Conservation (phyloP, 2,329 filamentous ascomycete genomes). For the Fusarium buxicola region DNA sequence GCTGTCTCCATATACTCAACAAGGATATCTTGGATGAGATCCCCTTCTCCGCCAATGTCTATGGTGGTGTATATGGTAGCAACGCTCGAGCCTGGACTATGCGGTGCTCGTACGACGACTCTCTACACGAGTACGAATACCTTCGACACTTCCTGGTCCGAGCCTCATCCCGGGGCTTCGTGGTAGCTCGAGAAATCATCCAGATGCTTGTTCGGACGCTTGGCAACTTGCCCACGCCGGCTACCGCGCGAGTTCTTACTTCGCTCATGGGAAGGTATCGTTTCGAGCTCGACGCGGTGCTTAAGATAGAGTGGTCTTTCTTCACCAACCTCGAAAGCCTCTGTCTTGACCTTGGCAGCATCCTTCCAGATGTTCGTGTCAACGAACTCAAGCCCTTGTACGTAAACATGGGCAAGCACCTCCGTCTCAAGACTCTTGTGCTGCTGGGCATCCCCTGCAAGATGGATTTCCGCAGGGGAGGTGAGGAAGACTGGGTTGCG, state of each 20-base stretch:
- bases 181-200: no score
- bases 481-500: slow-evolving; percentile 2
- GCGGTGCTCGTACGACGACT: neutral
- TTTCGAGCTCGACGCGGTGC: neutral
- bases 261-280: neutral
- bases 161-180: neutral
- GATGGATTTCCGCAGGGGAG: slow-evolving; percentile 1
- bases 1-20: neutral
- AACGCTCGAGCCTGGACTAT: neutral
- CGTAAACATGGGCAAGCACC: slow-evolving; percentile 3
- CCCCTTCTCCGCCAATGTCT: neutral
- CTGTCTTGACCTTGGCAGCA: slow-evolving; percentile 16
- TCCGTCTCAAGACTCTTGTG: slow-evolving; percentile 28
- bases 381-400: neutral
- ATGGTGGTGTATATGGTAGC: neutral
- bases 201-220: no score
- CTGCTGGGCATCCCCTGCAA: slow-evolving; percentile 4
- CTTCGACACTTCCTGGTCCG: slow-evolving; percentile 22
- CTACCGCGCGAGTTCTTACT: neutral
- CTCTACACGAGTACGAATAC: slow-evolving; percentile 9
- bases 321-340: slow-evolving; percentile 23
- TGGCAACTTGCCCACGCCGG: no score
- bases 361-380: neutral
- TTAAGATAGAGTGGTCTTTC: slow-evolving; percentile 18
- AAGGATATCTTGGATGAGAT: neutral